Evolutionary conservation across 1,284 basidiomycete species (phyloP), one percentile per base, ranked within the genome.

Genomic region (Psilocybe mexicana): DNA sequence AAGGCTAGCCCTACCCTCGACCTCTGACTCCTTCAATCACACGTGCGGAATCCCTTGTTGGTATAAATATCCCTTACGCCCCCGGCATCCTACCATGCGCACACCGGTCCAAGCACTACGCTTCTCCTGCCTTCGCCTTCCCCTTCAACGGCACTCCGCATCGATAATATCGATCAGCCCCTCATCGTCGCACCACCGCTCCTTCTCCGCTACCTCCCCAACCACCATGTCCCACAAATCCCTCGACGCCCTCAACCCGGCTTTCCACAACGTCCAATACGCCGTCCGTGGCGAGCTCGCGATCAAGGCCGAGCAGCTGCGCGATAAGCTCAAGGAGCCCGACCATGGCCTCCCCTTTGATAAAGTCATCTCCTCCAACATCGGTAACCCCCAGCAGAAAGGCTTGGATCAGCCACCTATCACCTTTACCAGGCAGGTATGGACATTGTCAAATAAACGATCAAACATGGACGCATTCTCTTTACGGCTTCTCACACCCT

Each of bases 241-340:
- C 43, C 62, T 80, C 60, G 79, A 85, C 61, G 77, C 81, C 44
- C 82, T 93, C 75, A 99, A 98, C 77, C 93, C 92, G 1, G 81
- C 90, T 60, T 83, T 98, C 55, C 81, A 87, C 68, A 87, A 93
- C 52, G 96, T 97, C 59, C 86, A 98, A 74, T 99, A 99, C 72
- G 96, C 96, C 59, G 97, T 99, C 33, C 92, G 96, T 58, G 96
- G 97, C 56, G 95, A 96, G 75, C 88, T 99, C 64, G 95, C 96
- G 12, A 92, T 95, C 78, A 93, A 90, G 71, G 95, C 96, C 2
- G 95, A 98, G 75, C 80, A 88, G 62, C 89, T 93, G 68, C 82
- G 87, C 59, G 86, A 87, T 52, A 74, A 80, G 65, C 85, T 96
- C 67, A 82, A 85, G 68, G 73, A 80, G 40, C 73, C 75, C 6